Evolutionary conservation across 2,329 filamentous ascomycete genomes (phyloP).

Genomic region (Fusarium coicis): DNA sequence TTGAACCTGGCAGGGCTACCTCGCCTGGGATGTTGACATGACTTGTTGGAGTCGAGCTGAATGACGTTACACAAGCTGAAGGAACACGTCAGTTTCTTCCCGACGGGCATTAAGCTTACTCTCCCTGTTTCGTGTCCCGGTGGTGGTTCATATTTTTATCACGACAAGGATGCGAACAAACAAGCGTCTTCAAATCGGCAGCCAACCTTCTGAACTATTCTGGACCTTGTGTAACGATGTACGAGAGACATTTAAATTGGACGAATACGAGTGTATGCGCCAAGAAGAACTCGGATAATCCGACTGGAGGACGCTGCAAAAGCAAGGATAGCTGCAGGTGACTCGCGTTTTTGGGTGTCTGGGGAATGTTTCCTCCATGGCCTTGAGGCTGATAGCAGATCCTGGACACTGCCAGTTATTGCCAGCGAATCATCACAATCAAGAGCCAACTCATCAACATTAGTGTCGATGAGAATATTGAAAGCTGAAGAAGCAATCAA

Average conservation of each 20-base stretch:
- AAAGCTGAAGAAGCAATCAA: background rate
- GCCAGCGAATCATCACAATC: background rate
- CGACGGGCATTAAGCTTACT: conserved; percentile 13
- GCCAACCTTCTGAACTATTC: background rate
- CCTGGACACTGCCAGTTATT: too few species aligned
- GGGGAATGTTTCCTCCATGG: background rate
- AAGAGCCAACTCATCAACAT: background rate
- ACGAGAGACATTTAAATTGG: conserved; percentile 10
- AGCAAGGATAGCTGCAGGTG: conserved; percentile 1
- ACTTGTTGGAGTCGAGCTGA: background rate
- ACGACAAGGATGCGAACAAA: background rate
- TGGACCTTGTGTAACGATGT: conserved; percentile 9
- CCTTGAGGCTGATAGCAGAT: background rate
- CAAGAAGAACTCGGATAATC: conserved; percentile 11
- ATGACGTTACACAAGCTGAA: background rate
- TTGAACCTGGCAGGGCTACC: background rate
- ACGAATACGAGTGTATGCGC: conserved; percentile 35
- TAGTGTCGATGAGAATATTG: background rate
- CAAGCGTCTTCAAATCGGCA: conserved; percentile 10
- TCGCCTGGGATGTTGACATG: background rate
- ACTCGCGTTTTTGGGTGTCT: background rate
- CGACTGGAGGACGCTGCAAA: conserved; percentile 11
- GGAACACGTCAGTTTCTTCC: conserved; percentile 4
- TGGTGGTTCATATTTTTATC: background rate
- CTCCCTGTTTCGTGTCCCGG: background rate